A percentile compares a stretch with the other conserved stretches of the same genome.
Conservation (phyloP, 2,329 filamentous ascomycete genomes). For the Fusarium humuli region DNA sequence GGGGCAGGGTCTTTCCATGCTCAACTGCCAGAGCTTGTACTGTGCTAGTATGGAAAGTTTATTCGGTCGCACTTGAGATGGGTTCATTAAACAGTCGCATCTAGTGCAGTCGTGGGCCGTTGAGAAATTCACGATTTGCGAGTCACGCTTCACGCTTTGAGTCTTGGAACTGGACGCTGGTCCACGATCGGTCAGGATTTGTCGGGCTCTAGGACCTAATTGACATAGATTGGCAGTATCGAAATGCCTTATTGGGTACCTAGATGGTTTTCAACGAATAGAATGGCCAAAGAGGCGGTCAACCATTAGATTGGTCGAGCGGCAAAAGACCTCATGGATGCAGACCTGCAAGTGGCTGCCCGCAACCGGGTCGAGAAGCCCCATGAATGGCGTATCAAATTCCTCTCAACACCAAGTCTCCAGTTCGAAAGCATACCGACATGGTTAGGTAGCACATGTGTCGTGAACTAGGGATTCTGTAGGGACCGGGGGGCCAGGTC, state of each 20-base stretch:
- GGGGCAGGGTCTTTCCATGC: conserved; percentile 40
- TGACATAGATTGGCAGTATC: conserved; percentile 23
- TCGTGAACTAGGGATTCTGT: conserved; percentile 13
- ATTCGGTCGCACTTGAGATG: conserved; percentile 44
- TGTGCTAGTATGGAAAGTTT: conserved; percentile 37
- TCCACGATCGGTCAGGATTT: conserved; percentile 27
- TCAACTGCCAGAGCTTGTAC: conserved; percentile 33
- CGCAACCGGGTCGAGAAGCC: conserved; percentile 38
- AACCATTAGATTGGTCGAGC: conserved; percentile 41
- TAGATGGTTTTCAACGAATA: conserved; percentile 37
- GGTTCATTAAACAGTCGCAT: conserved; percentile 44
- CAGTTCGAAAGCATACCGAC: conserved; percentile 29
- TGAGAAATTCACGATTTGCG: conserved; percentile 36
- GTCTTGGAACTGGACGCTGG: conserved; percentile 16
- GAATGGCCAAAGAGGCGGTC: conserved; percentile 43
- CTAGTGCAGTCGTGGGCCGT: conserved; percentile 41
- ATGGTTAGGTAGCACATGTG: conserved; percentile 36
- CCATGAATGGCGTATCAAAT: conserved; percentile 30
- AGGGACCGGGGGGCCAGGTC: conserved; percentile 17
- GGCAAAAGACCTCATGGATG: conserved; percentile 33
- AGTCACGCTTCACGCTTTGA: conserved; percentile 40
- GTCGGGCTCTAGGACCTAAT: conserved; percentile 29
- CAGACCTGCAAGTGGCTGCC: conserved; percentile 39
- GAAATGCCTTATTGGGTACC: conserved; percentile 25
- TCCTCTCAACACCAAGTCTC: conserved; percentile 28